Evolutionary conservation across 805 yeast genomes (phyloP).

Genomic region (Blastobotrys americana): DNA sequence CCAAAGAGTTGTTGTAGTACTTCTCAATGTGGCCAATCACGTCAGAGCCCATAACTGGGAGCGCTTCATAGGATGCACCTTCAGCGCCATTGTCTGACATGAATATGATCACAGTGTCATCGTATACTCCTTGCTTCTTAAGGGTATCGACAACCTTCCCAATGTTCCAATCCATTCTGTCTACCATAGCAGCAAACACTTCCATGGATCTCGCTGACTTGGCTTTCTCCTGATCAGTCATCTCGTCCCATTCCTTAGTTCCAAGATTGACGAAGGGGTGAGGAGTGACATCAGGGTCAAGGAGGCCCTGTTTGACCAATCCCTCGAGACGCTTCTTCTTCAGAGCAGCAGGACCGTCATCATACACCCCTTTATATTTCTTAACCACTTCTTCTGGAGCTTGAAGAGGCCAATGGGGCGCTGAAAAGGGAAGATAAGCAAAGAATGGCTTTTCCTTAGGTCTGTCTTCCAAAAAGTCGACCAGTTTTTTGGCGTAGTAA

Average conservation of each 20-base stretch:
- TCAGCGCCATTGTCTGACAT: slow-evolving; percentile 64
- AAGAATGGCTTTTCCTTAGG: slow-evolving; percentile 39
- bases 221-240: slow-evolving; percentile 33
- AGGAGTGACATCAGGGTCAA: slow-evolving; percentile 38
- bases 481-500: slow-evolving; percentile 38
- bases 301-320: slow-evolving; percentile 41
- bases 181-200: slow-evolving; percentile 60
- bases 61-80: slow-evolving; percentile 50
- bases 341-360: slow-evolving; percentile 42
- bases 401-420: slow-evolving; percentile 64
- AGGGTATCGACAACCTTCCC: slow-evolving; percentile 43
- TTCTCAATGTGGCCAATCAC: slow-evolving; percentile 23
- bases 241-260: slow-evolving; percentile 38
- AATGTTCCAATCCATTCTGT: slow-evolving; percentile 43
- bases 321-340: slow-evolving; percentile 35
- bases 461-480: slow-evolving; percentile 31
- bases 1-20: slow-evolving; percentile 38
- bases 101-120: slow-evolving; percentile 50
- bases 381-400: slow-evolving; percentile 44
- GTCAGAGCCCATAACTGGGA: slow-evolving; percentile 33
- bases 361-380: slow-evolving; percentile 43
- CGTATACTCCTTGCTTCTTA: slow-evolving; percentile 39
- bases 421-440: slow-evolving; percentile 50
- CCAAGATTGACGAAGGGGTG: slow-evolving; percentile 21
- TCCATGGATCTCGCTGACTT: slow-evolving; percentile 44